These are phyloP conservation scores for Lachnellula willkommii DNA, from an alignment of 2,329 filamentous ascomycete genomes.

Conservation along the genomic window DNA sequence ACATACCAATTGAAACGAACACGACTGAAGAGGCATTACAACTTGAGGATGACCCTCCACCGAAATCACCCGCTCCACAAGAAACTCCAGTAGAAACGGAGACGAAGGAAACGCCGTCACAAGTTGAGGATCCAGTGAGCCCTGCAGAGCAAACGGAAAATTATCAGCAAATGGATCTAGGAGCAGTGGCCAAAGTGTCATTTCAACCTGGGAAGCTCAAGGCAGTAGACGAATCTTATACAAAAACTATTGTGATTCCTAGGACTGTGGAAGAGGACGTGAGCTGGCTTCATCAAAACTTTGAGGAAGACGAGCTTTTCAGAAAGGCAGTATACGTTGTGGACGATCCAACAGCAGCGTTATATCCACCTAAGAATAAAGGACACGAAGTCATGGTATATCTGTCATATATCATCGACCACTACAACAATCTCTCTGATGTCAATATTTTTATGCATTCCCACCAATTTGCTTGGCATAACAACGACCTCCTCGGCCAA, in stretches of 20 bases:
- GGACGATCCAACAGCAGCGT: slow-evolving; percentile 27
- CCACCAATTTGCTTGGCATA: slow-evolving; percentile 41
- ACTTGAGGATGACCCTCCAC: no score
- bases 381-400: slow-evolving; percentile 28
- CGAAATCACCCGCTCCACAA: no score
- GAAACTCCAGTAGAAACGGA: neutral
- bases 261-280: slow-evolving; percentile 18
- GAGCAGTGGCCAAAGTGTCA: neutral
- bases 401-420: slow-evolving; percentile 55
- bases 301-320: slow-evolving; percentile 10
- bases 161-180: neutral
- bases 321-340: slow-evolving; percentile 21
- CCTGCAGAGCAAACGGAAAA: neutral
- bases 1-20: no score
- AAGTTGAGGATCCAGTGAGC: neutral
- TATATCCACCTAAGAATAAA: slow-evolving; percentile 48
- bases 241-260: slow-evolving; percentile 20
- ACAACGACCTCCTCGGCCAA: slow-evolving; percentile 22
- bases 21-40: no score
- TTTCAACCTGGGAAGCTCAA: slow-evolving; percentile 11
- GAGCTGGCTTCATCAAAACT: slow-evolving; percentile 21
- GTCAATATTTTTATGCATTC: slow-evolving; percentile 35
- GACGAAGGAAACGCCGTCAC: neutral
- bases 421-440: slow-evolving; percentile 48
- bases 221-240: slow-evolving; percentile 15